These are phyloP conservation scores for Fusarium chaquense DNA, from an alignment of 2,329 filamentous ascomycete genomes.

Conservation along the genomic window DNA sequence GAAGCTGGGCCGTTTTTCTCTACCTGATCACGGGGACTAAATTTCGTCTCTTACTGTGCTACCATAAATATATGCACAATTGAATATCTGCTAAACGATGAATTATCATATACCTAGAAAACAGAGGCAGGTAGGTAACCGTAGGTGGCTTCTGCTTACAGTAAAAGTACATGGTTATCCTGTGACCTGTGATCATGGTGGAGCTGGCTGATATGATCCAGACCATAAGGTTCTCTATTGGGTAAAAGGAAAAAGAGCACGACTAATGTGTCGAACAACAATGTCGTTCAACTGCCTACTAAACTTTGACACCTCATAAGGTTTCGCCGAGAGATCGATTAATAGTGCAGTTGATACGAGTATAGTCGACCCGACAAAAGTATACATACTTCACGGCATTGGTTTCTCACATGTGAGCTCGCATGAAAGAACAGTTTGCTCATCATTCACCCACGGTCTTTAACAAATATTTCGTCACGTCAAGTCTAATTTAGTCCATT, in stretches of 20 bases:
- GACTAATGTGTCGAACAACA: slow-evolving; percentile 14
- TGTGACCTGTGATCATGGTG: slow-evolving; percentile 17
- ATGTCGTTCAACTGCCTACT: not conserved
- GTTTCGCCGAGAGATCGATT: slow-evolving; percentile 5
- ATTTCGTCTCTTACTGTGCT: slow-evolving; percentile 10
- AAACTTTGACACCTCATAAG: not conserved
- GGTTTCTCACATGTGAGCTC: not conserved
- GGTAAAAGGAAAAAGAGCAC: slow-evolving; percentile 7
- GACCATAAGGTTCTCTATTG: slow-evolving; percentile 3
- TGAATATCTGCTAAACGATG: not conserved
- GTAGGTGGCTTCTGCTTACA: slow-evolving; percentile 3
- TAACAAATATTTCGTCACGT: slow-evolving; percentile 13
- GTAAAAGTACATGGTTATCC: slow-evolving; percentile 1
- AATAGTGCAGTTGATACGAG: not conserved
- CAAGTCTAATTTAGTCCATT: slow-evolving; percentile 9
- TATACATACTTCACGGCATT: not conserved
- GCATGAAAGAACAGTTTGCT: not conserved
- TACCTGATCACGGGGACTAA: not conserved
- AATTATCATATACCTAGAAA: not conserved
- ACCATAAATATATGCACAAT: not conserved
- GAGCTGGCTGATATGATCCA: slow-evolving; percentile 20
- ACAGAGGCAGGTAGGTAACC: slow-evolving; percentile 11
- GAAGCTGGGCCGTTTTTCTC: not conserved
- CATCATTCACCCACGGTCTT: not conserved
- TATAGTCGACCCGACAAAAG: not conserved